phyloP scores from a whole-genome alignment of 768 basidiomycete genomes.

The Psilocybe cubensis region DNA sequence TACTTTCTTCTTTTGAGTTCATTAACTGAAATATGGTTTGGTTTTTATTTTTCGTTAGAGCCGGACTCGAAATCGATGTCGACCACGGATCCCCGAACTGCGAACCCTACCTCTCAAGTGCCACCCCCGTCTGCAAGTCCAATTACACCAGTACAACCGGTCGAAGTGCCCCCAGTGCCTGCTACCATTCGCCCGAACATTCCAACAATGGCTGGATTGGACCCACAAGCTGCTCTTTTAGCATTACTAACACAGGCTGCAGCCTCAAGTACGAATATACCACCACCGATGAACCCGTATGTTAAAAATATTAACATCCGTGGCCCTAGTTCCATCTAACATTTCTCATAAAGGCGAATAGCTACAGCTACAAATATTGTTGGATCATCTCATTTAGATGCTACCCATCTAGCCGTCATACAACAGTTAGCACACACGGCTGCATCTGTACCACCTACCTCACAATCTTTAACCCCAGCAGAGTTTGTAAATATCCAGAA shows the following conservation, averaged over 20 bases:
- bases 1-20: slow-evolving; percentile 56
- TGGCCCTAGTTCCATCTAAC: slow-evolving; percentile 1
- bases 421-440: slow-evolving; percentile 77
- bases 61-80: slow-evolving; percentile 34
- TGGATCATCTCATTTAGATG: slow-evolving; percentile 43
- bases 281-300: slow-evolving; percentile 41
- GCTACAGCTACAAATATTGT: slow-evolving; percentile 55
- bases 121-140: slow-evolving; percentile 23
- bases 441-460: slow-evolving; percentile 35
- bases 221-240: slow-evolving; percentile 68
- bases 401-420: slow-evolving; percentile 68
- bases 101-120: slow-evolving; percentile 22
- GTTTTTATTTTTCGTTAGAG: slow-evolving; percentile 67
- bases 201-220: slow-evolving; percentile 33
- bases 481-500: slow-evolving; percentile 34
- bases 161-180: too few relatives aligned
- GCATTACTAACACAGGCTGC: slow-evolving; percentile 73
- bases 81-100: slow-evolving; percentile 29
- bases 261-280: slow-evolving; percentile 32
- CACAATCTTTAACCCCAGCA: slow-evolving; percentile 32
- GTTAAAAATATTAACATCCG: not conserved
- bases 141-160: slow-evolving; percentile 18
- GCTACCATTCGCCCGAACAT: too few relatives aligned
- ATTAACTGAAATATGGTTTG: slow-evolving; percentile 67
- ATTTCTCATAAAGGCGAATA: slow-evolving; percentile 55